These are phyloP conservation scores for Trichoderma breve DNA, from an alignment of 2,329 filamentous ascomycete species.

Conservation along the genomic window DNA sequence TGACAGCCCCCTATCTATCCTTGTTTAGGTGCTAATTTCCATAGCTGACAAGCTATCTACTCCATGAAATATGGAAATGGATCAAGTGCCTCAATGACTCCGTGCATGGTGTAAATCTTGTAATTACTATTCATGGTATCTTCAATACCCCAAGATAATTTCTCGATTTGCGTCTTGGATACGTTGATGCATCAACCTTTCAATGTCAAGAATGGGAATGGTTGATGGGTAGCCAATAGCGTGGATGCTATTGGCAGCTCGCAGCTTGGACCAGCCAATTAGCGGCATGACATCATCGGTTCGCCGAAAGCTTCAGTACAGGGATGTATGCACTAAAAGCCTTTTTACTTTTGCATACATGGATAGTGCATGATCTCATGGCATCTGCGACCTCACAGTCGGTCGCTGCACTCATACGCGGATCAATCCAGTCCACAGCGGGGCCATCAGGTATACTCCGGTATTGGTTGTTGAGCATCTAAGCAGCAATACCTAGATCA, in stretches of 20 bases:
- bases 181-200: neutral
- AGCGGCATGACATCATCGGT: slow-evolving; percentile 15
- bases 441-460: neutral
- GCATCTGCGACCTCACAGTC: neutral
- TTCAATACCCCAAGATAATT: neutral
- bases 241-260: slow-evolving; percentile 29
- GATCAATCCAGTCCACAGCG: neutral
- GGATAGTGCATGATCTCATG: slow-evolving; percentile 19
- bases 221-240: neutral
- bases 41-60: neutral
- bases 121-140: neutral
- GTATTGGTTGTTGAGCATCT: neutral
- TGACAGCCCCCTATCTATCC: neutral
- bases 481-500: neutral
- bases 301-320: slow-evolving; percentile 7
- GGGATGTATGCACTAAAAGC: slow-evolving; percentile 11
- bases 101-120: neutral
- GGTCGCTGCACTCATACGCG: slow-evolving; percentile 3
- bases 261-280: slow-evolving; percentile 25
- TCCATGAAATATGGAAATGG: neutral
- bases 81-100: neutral
- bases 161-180: neutral
- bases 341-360: neutral
- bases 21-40: neutral
- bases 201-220: neutral